These are phyloP conservation scores for Acacia crassicarpa DNA, from an alignment of 306 rosid species.

Conservation along the genomic window DNA sequence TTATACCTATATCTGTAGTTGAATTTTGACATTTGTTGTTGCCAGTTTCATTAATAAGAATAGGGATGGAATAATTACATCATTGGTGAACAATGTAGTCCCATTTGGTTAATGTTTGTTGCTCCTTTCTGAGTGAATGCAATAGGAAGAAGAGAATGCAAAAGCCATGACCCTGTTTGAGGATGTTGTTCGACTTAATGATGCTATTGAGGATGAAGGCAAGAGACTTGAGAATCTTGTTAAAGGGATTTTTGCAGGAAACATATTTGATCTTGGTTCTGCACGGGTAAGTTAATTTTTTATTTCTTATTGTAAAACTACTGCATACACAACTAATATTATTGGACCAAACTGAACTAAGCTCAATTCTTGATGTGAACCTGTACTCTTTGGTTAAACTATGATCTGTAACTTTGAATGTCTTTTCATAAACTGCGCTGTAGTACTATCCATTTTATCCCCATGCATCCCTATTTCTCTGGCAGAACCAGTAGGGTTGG, in stretches of 20 bases:
- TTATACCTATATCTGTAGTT: conserved; percentile 14
- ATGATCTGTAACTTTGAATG: conserved; percentile 11
- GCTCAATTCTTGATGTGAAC: background rate
- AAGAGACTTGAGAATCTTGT: conserved; percentile 81
- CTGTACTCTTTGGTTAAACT: background rate
- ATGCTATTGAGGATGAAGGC: conserved; percentile 85
- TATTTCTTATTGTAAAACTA: conserved; percentile 16
- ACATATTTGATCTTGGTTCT: conserved; percentile 97
- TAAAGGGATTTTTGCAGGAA: conserved; percentile 91
- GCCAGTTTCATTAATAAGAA: conserved; percentile 2
- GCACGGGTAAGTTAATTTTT: conserved; percentile 62
- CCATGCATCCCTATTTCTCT: conserved; percentile 6
- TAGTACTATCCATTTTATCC: background rate
- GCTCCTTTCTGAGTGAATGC: conserved; percentile 30
- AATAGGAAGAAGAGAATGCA: conserved; percentile 94
- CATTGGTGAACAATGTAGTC: conserved; percentile 1
- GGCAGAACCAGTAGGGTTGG: background rate
- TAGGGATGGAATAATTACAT: conserved; percentile 1
- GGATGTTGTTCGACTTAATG: conserved; percentile 66
- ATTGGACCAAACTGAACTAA: conserved; percentile 10
- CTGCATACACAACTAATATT: conserved; percentile 5
- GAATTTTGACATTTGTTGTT: conserved; percentile 14
- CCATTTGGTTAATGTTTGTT: conserved; percentile 18
- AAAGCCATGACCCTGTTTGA: conserved; percentile 80
- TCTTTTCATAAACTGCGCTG: conserved; percentile 2